Evolutionary conservation across 2,329 filamentous ascomycete species (phyloP), one percentile per base, ranked within the genome.

Genomic region (Aspergillus fijiensis): DNA sequence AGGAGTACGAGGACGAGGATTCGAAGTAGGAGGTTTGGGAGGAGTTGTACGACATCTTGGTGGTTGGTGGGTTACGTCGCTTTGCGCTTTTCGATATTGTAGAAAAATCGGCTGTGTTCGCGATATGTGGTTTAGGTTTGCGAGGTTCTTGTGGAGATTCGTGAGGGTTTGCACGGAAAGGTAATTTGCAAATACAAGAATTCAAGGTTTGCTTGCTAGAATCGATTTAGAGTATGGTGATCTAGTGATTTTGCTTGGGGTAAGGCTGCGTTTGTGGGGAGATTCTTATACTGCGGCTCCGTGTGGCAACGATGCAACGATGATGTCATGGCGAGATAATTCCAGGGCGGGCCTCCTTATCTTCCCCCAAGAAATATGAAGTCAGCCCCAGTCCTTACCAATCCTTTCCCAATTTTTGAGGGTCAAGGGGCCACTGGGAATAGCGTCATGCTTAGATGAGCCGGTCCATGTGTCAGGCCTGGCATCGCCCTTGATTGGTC

Each of bases 41-140:
- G 23, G 31, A 42, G 51, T 45, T 29, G 53, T 48, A 55, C n/a
- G 53, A 47, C 53, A 55, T 55, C 47, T 25, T 55, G 31, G 51
- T 35, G 39, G 6, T 35, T 29, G 11, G 49, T 27, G 25, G 27
- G 27, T 29, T 29, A 2, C 27, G 27, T 9, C 27, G 7, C 27
- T 29, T n/a, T n/a, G n/a, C n/a, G n/a, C n/a, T n/a, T n/a, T n/a
- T n/a, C n/a, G n/a, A n/a, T n/a, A n/a, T n/a, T n/a, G n/a, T n/a
- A n/a, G n/a, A n/a, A n/a, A n/a, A n/a, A n/a, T 39, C 23, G 42
- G 39, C 31, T 19, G 51, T 6, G 27, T 10, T 3, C 27, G 27
- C 16, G 16, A 29, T 27, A 2, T n/a, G 35, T 31, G 16, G 16
- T 23, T 5, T n/a, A 6, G n/a, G 31, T 42, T n/a, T 33, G 33